These are phyloP conservation scores for Fraxinus nigra DNA, from an alignment of 305 asterid genomes.

Conservation along the genomic window DNA sequence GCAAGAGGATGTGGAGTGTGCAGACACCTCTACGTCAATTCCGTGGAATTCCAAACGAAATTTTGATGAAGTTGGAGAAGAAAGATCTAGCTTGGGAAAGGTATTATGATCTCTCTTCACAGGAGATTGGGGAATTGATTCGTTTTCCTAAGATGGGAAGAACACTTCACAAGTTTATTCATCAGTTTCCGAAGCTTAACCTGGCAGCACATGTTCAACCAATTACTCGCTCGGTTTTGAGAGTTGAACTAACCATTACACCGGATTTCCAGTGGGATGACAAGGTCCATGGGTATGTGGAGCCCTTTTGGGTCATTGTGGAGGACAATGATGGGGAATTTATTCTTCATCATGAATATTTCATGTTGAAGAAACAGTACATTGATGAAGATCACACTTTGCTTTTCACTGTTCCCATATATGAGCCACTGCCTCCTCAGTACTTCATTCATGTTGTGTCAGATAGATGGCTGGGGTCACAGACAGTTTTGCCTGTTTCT, in stretches of 20 bases:
- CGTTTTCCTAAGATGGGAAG: conserved; percentile 78
- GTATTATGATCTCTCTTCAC: conserved; percentile 86
- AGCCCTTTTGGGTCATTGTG: conserved; percentile 93
- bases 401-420: conserved; percentile 81
- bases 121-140: conserved; percentile 86
- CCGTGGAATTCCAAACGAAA: conserved; percentile 81
- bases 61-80: conserved; percentile 83
- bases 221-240: conserved; percentile 78
- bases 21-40: conserved; percentile 99
- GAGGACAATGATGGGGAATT: conserved; percentile 91
- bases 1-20: conserved; percentile 95
- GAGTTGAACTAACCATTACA: conserved; percentile 79
- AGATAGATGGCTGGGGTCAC: conserved; percentile 90
- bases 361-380: conserved; percentile 86
- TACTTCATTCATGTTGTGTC: conserved; percentile 84
- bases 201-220: conserved; percentile 93
- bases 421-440: conserved; percentile 88
- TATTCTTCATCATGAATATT: conserved; percentile 88
- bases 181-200: conserved; percentile 90
- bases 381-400: conserved; percentile 81
- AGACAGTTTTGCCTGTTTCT: conserved; percentile 82
- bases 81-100: conserved; percentile 92
- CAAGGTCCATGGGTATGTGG: conserved; percentile 94
- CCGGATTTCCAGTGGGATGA: conserved; percentile 98
- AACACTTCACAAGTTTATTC: conserved; percentile 75